phyloP scores from a whole-genome alignment of 2,329 filamentous ascomycete genomes.

The Metarhizium brunneum region DNA sequence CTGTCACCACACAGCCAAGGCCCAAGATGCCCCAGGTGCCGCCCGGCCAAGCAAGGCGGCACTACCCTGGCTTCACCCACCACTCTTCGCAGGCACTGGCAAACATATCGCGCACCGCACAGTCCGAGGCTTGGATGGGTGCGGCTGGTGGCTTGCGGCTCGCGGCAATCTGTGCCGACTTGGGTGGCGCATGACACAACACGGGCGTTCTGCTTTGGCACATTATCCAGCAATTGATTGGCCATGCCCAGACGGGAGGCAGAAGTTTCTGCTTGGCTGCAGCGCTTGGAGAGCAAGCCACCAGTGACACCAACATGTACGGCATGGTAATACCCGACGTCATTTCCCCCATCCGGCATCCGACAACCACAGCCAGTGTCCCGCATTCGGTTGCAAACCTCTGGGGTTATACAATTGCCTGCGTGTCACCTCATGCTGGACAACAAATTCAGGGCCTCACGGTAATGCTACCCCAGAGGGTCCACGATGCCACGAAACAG shows the following conservation, averaged over 20 bases:
- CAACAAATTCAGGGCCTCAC: no score
- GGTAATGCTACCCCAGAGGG: background rate
- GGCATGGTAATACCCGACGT: constrained; percentile 3
- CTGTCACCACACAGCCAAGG: no score
- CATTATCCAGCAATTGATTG: background rate
- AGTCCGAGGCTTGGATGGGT: background rate
- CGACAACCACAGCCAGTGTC: background rate
- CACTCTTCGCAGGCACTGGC: no score
- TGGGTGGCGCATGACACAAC: background rate
- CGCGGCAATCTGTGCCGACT: constrained; percentile 4
- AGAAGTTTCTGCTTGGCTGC: background rate
- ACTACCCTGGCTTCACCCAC: no score
- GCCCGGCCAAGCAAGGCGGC: no score
- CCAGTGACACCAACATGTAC: background rate
- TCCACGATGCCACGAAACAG: background rate
- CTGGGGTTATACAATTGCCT: no score
- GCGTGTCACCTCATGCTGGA: no score
- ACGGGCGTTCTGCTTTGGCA: background rate
- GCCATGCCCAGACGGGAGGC: background rate
- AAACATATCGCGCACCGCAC: no score
- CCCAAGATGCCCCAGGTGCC: no score
- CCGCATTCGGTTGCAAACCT: no score
- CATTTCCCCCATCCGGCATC: constrained; percentile 3
- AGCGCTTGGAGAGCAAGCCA: background rate
- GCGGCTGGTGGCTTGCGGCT: background rate